Percentiles rank a stretch among this genome's conserved stretches.
These are phyloP conservation scores for Rhynchosporium graminicola DNA, from an alignment of 2,329 filamentous ascomycete species.

Conservation along the genomic window DNA sequence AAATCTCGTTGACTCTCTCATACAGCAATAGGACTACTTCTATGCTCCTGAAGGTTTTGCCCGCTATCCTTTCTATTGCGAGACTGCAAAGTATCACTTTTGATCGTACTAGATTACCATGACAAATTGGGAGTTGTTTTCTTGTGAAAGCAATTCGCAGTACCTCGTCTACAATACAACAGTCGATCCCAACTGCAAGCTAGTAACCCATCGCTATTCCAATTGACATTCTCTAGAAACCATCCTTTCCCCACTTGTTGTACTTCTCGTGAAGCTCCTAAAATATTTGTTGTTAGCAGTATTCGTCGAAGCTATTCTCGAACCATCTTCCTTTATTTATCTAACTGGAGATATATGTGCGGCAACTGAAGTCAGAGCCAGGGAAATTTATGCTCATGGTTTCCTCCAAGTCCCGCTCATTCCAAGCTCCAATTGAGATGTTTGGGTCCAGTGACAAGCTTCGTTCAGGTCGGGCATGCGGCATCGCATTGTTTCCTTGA, in stretches of 20 bases:
- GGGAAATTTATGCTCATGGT: no score
- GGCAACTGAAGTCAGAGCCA: not conserved
- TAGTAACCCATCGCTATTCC: slow-evolving; percentile 4
- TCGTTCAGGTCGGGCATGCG: not conserved
- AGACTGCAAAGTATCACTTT: not conserved
- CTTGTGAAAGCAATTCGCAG: slow-evolving; percentile 22
- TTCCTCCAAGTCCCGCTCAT: no score
- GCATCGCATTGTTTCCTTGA: not conserved
- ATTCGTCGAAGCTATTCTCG: not conserved
- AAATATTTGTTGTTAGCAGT: slow-evolving; percentile 21
- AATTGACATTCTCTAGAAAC: slow-evolving; percentile 52
- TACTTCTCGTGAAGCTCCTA: slow-evolving; percentile 92
- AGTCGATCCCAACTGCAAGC: slow-evolving; percentile 10
- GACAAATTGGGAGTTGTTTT: not conserved
- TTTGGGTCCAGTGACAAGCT: not conserved
- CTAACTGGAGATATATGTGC: not conserved
- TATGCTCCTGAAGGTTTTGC: not conserved
- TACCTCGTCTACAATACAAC: slow-evolving; percentile 37
- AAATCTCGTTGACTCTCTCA: no score
- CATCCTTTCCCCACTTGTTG: slow-evolving; percentile 99
- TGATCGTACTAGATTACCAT: not conserved
- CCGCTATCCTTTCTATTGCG: not conserved
- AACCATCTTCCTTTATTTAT: not conserved
- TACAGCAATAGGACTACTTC: not conserved
- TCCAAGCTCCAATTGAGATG: not conserved